A percentile compares a stretch with the other conserved stretches of the same genome.
Evolutionary conservation across 1,139 yeast genomes (phyloP).

Genomic region (Nakaseomyces delphensis): DNA sequence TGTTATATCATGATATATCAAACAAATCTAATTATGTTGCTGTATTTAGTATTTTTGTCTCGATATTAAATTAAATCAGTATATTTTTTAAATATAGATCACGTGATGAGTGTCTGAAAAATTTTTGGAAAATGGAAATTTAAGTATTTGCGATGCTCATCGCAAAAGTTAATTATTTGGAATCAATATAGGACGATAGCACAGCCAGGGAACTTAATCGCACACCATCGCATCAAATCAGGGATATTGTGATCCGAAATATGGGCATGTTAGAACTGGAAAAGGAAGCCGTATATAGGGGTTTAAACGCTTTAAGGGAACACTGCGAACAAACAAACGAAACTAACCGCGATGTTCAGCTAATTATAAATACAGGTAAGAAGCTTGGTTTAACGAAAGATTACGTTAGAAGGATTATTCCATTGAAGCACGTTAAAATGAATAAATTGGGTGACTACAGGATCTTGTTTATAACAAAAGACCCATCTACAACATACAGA

Average conservation of each 20-base stretch:
- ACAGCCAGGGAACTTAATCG: too few relatives aligned
- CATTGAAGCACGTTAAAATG: constrained; percentile 43
- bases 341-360: constrained; percentile 33
- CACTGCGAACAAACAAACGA: constrained; percentile 21
- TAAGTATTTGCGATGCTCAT: constrained; percentile 7
- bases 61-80: too few relatives aligned
- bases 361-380: constrained; percentile 46
- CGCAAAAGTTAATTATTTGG: constrained; percentile 6
- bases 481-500: constrained; percentile 52
- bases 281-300: constrained; percentile 12
- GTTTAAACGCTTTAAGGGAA: constrained; percentile 20
- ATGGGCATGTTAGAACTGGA: neutral
- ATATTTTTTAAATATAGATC: too few relatives aligned
- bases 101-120: neutral
- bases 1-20: constrained; percentile 1
- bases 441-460: constrained; percentile 41
- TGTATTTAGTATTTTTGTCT: neutral
- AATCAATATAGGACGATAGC: too few relatives aligned
- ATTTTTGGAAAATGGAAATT: neutral
- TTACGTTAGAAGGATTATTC: constrained; percentile 56
- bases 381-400: constrained; percentile 46
- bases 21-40: neutral
- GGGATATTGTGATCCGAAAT: neutral
- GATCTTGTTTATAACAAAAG: constrained; percentile 56
- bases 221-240: neutral